phyloP scores from a whole-genome alignment of 352 stramenopile genomes.

The Phytophthora sp. region DNA sequence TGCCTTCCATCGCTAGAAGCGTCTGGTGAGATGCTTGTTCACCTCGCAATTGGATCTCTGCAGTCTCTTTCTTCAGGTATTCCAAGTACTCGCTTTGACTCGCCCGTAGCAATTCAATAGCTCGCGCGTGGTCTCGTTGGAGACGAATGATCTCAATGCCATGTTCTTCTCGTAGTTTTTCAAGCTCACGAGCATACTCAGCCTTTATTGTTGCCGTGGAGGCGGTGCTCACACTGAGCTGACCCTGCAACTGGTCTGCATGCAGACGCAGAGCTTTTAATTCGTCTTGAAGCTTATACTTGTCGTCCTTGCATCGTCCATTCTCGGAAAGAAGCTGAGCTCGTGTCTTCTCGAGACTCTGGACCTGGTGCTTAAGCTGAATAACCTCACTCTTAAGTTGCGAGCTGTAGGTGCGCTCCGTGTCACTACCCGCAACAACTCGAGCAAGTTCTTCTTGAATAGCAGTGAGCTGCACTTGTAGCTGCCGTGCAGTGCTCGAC shows the following conservation, averaged over 20 bases:
- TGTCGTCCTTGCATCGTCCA: conserved; percentile 44
- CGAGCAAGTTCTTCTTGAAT: conserved; percentile 56
- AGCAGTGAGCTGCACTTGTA: conserved; percentile 52
- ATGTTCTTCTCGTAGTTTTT: conserved; percentile 51
- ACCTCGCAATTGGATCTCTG: conserved; percentile 25
- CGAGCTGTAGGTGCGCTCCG: conserved; percentile 38
- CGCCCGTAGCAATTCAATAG: conserved; percentile 50
- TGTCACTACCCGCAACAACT: conserved; percentile 41
- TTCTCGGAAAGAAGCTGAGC: conserved; percentile 47
- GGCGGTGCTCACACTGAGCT: conserved; percentile 39
- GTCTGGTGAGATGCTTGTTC: conserved; percentile 36
- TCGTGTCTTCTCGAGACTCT: conserved; percentile 53
- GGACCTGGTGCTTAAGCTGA: conserved; percentile 60
- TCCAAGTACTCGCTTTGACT: conserved; percentile 55
- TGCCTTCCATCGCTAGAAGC: conserved; percentile 38
- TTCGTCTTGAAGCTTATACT: conserved; percentile 40
- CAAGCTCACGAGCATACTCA: conserved; percentile 52
- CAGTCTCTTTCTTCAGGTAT: conserved; percentile 55
- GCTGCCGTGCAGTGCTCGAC: conserved; percentile 36
- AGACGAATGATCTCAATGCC: conserved; percentile 45
- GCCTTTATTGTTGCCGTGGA: conserved; percentile 50
- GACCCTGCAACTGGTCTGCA: conserved; percentile 45
- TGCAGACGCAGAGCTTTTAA: conserved; percentile 41
- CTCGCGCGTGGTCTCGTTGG: conserved; percentile 48
- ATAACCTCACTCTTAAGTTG: conserved; percentile 60